Percentiles rank a stretch among this genome's conserved stretches.
These are phyloP conservation scores for Aspergillus proliferans DNA, from an alignment of 2,329 filamentous ascomycete species.

Conservation along the genomic window DNA sequence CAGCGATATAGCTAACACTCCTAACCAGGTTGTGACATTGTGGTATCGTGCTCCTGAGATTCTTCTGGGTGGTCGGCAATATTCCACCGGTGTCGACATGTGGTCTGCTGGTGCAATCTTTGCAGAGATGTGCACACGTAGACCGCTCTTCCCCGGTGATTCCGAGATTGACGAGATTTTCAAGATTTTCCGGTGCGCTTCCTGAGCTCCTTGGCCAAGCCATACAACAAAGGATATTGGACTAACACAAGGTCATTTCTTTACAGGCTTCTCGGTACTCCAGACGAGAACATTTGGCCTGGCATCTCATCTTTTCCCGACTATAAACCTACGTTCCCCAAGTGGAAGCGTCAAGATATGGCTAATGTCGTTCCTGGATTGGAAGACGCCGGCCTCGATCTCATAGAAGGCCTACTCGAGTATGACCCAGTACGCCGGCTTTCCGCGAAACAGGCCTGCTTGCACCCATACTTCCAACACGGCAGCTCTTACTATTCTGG, in stretches of 20 bases:
- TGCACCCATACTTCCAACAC: conserved; percentile 72
- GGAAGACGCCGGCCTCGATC: conserved; percentile 52
- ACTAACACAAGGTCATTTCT: conserved; percentile 13
- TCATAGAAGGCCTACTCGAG: conserved; percentile 64
- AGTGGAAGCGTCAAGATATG: conserved; percentile 70
- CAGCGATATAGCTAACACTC: conserved; percentile 1
- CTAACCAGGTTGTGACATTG: conserved; percentile 69
- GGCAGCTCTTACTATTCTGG: conserved; percentile 45
- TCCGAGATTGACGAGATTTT: conserved; percentile 93
- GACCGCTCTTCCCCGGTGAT: conserved; percentile 86
- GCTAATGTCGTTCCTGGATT: conserved; percentile 64
- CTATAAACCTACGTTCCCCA: conserved; percentile 87
- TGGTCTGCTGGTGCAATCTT: conserved; percentile 95
- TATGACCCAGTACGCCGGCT: conserved; percentile 84
- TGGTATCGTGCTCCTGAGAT: conserved; percentile 93
- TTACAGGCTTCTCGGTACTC: conserved; percentile 68
- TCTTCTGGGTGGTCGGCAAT: conserved; percentile 81
- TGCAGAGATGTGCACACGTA: conserved; percentile 92
- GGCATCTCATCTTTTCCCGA: conserved; percentile 92
- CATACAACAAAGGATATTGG: conserved; percentile 4
- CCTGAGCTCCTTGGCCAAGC: background rate
- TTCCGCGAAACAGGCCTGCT: conserved; percentile 79
- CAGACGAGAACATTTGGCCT: conserved; percentile 75
- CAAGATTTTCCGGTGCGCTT: conserved; percentile 76
- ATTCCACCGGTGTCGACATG: conserved; percentile 92